A percentile compares a stretch with the other conserved stretches of the same genome.
phyloP scores from a whole-genome alignment of 202 grass and related monocot genomes.

The Schoenoplectus tabernaemontani region DNA sequence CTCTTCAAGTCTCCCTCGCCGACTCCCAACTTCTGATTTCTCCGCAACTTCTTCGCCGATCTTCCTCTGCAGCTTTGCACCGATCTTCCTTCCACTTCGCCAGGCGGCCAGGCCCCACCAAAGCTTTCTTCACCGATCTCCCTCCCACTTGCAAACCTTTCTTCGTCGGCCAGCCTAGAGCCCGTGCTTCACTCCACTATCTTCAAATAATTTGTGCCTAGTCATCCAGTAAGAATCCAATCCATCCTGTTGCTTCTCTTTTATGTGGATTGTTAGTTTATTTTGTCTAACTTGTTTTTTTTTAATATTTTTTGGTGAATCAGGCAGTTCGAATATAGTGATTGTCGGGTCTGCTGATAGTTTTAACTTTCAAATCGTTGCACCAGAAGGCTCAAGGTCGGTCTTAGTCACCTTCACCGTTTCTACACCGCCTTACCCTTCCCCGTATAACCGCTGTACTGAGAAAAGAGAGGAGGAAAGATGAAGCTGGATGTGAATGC shows the following conservation, averaged over 20 bases:
- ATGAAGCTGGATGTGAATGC: slow-evolving; percentile 96
- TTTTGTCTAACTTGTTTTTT: background rate
- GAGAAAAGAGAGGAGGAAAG: background rate
- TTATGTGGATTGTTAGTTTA: background rate
- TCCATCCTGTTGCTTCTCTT: background rate
- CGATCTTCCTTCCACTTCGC: too few relatives aligned
- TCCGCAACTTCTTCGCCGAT: too few relatives aligned
- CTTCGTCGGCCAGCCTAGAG: too few relatives aligned
- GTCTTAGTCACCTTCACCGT: background rate
- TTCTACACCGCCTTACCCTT: background rate
- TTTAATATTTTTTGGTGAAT: background rate
- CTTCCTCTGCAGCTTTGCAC: too few relatives aligned
- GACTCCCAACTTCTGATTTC: too few relatives aligned
- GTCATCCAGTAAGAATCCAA: too few relatives aligned
- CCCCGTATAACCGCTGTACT: background rate
- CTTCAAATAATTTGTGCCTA: slow-evolving; percentile 10
- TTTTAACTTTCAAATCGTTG: slow-evolving; percentile 36
- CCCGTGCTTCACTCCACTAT: background rate
- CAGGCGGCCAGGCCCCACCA: too few relatives aligned
- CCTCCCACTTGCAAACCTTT: too few relatives aligned
- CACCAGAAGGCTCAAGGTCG: slow-evolving; percentile 51
- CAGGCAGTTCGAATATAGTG: slow-evolving; percentile 38
- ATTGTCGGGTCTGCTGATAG: slow-evolving; percentile 43
- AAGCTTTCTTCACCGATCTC: too few relatives aligned
- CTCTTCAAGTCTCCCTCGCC: too few relatives aligned